Conservation (phyloP, 306 rosid species). For the Fragaria vesca region DNA sequence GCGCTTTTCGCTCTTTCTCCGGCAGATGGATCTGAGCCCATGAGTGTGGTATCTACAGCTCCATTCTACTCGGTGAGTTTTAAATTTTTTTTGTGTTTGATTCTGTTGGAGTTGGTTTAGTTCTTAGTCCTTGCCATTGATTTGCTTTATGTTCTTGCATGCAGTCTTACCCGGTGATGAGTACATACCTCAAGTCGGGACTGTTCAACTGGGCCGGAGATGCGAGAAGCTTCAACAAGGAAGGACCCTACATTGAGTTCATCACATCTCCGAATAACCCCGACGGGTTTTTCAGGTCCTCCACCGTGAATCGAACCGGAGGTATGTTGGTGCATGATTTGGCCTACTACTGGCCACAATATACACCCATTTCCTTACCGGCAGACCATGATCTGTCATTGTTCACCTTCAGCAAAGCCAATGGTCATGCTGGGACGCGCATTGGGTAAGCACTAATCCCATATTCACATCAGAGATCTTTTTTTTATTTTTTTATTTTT, state of each 20-base stretch:
- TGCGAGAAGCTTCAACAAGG: constrained; percentile 42
- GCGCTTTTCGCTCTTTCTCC: constrained; percentile 81
- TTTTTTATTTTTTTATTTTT: no score
- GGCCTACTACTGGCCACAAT: constrained; percentile 94
- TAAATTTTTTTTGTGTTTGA: background rate
- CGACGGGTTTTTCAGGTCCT: constrained; percentile 54
- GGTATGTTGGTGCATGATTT: constrained; percentile 71
- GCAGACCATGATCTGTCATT: constrained; percentile 60
- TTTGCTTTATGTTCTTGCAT: constrained; percentile 33
- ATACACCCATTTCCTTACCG: constrained; percentile 66
- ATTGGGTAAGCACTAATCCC: constrained; percentile 54
- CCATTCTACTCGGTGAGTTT: constrained; percentile 85
- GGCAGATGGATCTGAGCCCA: constrained; percentile 44
- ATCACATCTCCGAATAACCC: constrained; percentile 95
- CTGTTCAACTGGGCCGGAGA: constrained; percentile 89
- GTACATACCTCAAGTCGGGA: constrained; percentile 71
- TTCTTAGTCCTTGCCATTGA: background rate
- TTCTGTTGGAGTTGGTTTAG: constrained; percentile 11
- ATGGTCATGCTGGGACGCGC: constrained; percentile 89
- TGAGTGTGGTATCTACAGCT: constrained; percentile 57
- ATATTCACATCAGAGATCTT: no score
- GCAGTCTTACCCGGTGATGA: constrained; percentile 81
- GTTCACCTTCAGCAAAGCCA: constrained; percentile 77
- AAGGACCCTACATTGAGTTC: constrained; percentile 72
- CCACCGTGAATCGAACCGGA: constrained; percentile 51